Percentiles rank a stretch among this genome's conserved stretches.
Evolutionary conservation across 1,284 basidiomycete species (phyloP).

Genomic region (Bjerkandera adusta): DNA sequence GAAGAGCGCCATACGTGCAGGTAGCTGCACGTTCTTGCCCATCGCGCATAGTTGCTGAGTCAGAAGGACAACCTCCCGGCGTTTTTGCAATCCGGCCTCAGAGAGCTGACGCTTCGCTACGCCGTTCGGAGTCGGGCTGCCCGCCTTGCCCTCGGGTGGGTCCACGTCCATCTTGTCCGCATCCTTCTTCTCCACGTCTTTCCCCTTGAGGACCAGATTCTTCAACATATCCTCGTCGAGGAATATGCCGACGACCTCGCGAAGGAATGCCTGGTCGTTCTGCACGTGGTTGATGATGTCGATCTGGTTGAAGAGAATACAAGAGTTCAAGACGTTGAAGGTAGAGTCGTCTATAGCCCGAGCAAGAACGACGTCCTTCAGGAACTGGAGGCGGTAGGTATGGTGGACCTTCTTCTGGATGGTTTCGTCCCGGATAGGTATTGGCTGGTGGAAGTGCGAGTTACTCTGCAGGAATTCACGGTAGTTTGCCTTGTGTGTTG

Average conservation of each 20-base stretch:
- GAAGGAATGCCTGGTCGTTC: constrained; percentile 72
- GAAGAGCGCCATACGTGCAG: constrained; percentile 86
- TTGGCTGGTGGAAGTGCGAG: constrained; percentile 84
- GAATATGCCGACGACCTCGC: constrained; percentile 78
- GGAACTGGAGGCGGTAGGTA: constrained; percentile 94
- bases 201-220: constrained; percentile 31
- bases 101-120: constrained; percentile 31
- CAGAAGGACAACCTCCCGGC: constrained; percentile 79
- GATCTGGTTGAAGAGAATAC: constrained; percentile 98
- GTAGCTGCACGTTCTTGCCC: constrained; percentile 95
- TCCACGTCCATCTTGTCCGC: constrained; percentile 38
- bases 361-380: constrained; percentile 97
- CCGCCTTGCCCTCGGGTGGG: constrained; percentile 26
- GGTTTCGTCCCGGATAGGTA: constrained; percentile 70
- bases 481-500: constrained; percentile 93
- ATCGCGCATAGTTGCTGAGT: constrained; percentile 93
- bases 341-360: constrained; percentile 94
- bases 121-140: constrained; percentile 25
- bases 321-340: constrained; percentile 95
- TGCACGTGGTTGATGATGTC: constrained; percentile 95
- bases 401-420: constrained; percentile 92
- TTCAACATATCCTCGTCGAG: constrained; percentile 61
- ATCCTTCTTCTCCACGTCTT: constrained; percentile 26
- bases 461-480: constrained; percentile 86
- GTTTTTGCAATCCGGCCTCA: constrained; percentile 45